phyloP scores from a whole-genome alignment of 768 basidiomycete species.

The Tremella mesenterica region DNA sequence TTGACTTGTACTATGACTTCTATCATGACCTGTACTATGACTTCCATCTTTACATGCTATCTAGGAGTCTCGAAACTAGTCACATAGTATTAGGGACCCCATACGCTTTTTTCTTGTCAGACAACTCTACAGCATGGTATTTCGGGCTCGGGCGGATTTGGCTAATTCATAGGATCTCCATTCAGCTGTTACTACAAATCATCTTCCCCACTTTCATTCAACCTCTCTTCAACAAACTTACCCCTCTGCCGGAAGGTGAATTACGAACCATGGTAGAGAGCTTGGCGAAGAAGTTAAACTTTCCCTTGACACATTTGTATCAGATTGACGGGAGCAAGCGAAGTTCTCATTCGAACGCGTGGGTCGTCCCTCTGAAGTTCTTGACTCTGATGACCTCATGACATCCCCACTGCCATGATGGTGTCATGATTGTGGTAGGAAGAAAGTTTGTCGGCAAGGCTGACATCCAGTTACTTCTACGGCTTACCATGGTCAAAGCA shows the following conservation, averaged over 20 bases:
- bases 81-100: too few species aligned
- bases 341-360: constrained; percentile 80
- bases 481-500: constrained; percentile 69
- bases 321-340: constrained; percentile 97
- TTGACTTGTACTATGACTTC: too few species aligned
- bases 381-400: too few species aligned
- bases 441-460: too few species aligned
- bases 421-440: too few species aligned
- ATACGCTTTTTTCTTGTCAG: too few species aligned
- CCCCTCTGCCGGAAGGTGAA: constrained; percentile 68
- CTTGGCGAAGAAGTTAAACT: constrained; percentile 71
- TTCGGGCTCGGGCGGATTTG: too few species aligned
- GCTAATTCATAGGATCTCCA: constrained; percentile 53
- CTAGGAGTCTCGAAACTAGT: too few species aligned
- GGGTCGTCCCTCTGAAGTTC: constrained; percentile 9
- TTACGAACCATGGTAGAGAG: constrained; percentile 67
- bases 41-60: background rate
- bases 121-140: too few species aligned
- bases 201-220: constrained; percentile 53
- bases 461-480: constrained; percentile 74
- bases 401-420: too few species aligned
- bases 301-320: constrained; percentile 88
- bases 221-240: constrained; percentile 94
- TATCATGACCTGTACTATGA: too few species aligned
- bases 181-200: constrained; percentile 69